Evolutionary conservation across 306 rosid species (phyloP).

Genomic region (Dryas alaskensis): DNA sequence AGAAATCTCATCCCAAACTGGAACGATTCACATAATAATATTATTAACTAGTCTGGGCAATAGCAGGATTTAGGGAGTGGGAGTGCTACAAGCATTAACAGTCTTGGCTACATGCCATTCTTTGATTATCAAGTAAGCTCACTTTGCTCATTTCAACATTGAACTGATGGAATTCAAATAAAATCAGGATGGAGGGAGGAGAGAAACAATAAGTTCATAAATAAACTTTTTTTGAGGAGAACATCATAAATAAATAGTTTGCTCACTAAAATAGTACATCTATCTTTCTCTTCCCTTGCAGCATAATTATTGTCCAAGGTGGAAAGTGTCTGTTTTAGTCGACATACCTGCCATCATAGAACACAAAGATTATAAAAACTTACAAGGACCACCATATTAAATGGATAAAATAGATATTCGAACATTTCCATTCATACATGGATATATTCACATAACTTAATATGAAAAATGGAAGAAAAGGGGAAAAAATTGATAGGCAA

Average conservation of each 20-base stretch:
- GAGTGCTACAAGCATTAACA: neutral
- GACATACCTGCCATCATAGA: constrained; percentile 56
- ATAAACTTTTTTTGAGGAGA: neutral
- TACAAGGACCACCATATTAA: neutral
- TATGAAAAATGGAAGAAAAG: neutral
- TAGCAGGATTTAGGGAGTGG: neutral
- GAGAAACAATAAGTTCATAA: neutral
- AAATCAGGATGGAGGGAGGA: neutral
- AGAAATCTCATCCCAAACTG: constrained; percentile 3
- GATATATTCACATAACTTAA: neutral
- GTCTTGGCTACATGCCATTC: neutral
- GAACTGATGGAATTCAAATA: neutral
- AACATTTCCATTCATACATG: neutral
- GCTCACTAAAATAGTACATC: constrained; percentile 41
- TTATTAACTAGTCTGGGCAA: neutral
- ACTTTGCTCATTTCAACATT: neutral
- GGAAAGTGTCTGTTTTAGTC: constrained; percentile 65
- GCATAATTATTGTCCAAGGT: constrained; percentile 85
- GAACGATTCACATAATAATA: constrained; percentile 1
- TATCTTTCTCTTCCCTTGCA: constrained; percentile 69
- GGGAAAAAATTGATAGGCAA: neutral
- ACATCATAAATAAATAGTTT: neutral
- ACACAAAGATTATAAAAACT: constrained; percentile 4
- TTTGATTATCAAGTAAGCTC: constrained; percentile 4
- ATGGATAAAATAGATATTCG: neutral